Percentiles rank a stretch among this genome's conserved stretches.
Evolutionary conservation across 805 yeast species (phyloP).

Genomic region (Trichomonascus vanleenenianus): DNA sequence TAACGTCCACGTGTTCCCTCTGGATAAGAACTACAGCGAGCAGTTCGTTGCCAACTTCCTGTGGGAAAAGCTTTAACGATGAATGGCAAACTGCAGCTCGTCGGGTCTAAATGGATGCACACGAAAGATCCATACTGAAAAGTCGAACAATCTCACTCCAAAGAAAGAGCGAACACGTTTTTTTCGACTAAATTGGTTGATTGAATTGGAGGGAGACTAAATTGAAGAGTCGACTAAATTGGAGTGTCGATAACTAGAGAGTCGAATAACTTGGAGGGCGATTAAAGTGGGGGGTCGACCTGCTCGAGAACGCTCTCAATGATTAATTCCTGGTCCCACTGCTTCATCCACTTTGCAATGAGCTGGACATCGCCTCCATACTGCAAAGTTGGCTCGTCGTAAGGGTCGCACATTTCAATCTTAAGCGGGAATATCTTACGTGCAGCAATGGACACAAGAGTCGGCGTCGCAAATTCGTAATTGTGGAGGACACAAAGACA

Average conservation of each 20-base stretch:
- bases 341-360: constrained; percentile 34
- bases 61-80: constrained; percentile 48
- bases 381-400: constrained; percentile 43
- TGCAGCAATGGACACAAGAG: constrained; percentile 44
- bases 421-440: constrained; percentile 42
- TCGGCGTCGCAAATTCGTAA: constrained; percentile 42
- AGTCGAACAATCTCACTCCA: too few species aligned
- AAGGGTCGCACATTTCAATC: constrained; percentile 32
- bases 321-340: constrained; percentile 41
- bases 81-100: too few species aligned
- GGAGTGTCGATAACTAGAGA: constrained; percentile 2
- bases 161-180: too few species aligned
- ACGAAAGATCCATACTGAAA: too few species aligned
- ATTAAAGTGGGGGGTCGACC: constrained; percentile 45
- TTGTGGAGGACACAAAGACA: constrained; percentile 37
- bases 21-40: constrained; percentile 47
- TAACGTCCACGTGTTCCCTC: constrained; percentile 17
- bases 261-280: too few species aligned
- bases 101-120: too few species aligned
- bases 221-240: too few species aligned
- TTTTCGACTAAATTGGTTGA: too few species aligned
- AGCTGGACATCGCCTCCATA: constrained; percentile 49
- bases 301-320: constrained; percentile 44
- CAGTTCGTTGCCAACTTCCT: constrained; percentile 66
- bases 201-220: too few species aligned